Conservation (phyloP, 768 basidiomycete genomes). For the Cystofilobasidium bisporidii region DNA sequence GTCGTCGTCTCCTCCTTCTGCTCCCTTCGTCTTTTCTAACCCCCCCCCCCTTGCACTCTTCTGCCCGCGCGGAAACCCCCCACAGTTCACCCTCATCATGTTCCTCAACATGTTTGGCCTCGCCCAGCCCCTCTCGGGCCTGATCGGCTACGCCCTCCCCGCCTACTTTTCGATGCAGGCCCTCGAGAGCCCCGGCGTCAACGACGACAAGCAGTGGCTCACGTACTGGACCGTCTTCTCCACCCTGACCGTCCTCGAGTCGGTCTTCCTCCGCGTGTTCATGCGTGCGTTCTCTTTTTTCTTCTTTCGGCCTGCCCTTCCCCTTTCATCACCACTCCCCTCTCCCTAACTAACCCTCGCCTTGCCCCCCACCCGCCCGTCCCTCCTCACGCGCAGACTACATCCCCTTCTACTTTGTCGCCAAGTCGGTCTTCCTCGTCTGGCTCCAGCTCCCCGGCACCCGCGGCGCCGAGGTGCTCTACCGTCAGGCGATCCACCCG, state of each 20-base stretch:
- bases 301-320: too few relatives aligned
- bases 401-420: slow-evolving; percentile 85
- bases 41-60: slow-evolving; percentile 50
- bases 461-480: slow-evolving; percentile 68
- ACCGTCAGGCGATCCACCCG: slow-evolving; percentile 68
- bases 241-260: slow-evolving; percentile 60
- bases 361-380: too few relatives aligned
- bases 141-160: slow-evolving; percentile 72
- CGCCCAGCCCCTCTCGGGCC: slow-evolving; percentile 68
- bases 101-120: slow-evolving; percentile 52
- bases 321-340: too few relatives aligned
- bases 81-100: slow-evolving; percentile 38
- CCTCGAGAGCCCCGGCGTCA: slow-evolving; percentile 69
- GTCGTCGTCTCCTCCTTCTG: not conserved
- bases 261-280: slow-evolving; percentile 66
- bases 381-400: too few relatives aligned
- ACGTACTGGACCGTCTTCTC: slow-evolving; percentile 60
- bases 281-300: slow-evolving; percentile 44
- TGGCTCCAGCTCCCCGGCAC: slow-evolving; percentile 67
- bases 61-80: slow-evolving; percentile 17
- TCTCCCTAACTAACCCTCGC: not conserved
- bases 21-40: not conserved
- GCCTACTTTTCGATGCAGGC: slow-evolving; percentile 93
- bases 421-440: slow-evolving; percentile 83
- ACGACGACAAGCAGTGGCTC: slow-evolving; percentile 33